Conservation (phyloP, 352 stramenopile species). For the Phytophthora sojae region DNA sequence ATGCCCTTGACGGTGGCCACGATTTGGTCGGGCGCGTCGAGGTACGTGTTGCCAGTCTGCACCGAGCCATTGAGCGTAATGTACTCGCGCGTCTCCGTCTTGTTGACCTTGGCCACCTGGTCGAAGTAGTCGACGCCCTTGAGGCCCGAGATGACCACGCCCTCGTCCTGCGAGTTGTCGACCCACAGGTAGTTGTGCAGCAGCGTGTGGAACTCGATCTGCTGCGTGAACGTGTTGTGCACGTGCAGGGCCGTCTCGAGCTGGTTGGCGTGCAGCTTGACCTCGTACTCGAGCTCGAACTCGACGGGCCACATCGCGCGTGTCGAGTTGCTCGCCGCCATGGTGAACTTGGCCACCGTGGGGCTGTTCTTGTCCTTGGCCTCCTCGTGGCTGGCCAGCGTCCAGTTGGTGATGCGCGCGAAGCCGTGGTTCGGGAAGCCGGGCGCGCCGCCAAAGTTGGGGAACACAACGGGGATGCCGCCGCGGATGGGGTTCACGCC, state of each 20-base stretch:
- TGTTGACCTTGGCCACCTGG: constrained; percentile 81
- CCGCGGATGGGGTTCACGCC: constrained; percentile 88
- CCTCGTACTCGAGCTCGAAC: constrained; percentile 72
- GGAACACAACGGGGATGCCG: constrained; percentile 92
- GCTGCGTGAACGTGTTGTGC: constrained; percentile 80
- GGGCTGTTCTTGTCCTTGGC: constrained; percentile 23
- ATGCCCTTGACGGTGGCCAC: constrained; percentile 60
- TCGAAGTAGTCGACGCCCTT: constrained; percentile 86
- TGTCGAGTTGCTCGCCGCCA: constrained; percentile 40
- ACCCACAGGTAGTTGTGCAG: constrained; percentile 95
- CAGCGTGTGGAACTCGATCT: constrained; percentile 94
- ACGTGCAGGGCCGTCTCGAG: constrained; percentile 85
- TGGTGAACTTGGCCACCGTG: constrained; percentile 44
- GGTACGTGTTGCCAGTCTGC: constrained; percentile 91
- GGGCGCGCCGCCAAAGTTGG: constrained; percentile 77
- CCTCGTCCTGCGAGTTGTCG: constrained; percentile 68
- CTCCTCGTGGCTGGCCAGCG: constrained; percentile 20
- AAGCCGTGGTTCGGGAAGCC: constrained; percentile 89
- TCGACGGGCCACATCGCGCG: constrained; percentile 56
- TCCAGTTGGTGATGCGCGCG: constrained; percentile 65
- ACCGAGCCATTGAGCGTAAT: constrained; percentile 41
- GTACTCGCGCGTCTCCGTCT: constrained; percentile 61
- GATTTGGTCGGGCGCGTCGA: constrained; percentile 63
- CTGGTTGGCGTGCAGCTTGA: constrained; percentile 64
- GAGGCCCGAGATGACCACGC: constrained; percentile 81